phyloP scores from a whole-genome alignment of 768 basidiomycete genomes.

The Leucogyrophana mollusca region DNA sequence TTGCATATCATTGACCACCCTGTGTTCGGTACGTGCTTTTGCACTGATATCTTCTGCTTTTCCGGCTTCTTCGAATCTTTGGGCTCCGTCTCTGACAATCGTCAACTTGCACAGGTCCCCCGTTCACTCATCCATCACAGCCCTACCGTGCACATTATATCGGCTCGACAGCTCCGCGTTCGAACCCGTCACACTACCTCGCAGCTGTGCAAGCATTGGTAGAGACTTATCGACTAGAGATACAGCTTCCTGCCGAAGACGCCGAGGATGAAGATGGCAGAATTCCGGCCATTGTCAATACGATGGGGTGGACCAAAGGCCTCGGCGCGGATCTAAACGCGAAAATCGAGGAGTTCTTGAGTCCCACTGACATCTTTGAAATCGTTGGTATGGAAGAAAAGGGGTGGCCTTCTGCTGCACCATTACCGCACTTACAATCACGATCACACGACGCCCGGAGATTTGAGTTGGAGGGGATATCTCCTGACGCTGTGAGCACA shows the following conservation, averaged over 20 bases:
- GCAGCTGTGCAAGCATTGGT: constrained; percentile 64
- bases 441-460: background rate
- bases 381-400: constrained; percentile 20
- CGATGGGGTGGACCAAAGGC: constrained; percentile 96
- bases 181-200: constrained; percentile 76
- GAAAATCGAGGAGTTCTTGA: constrained; percentile 67
- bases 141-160: constrained; percentile 80
- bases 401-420: constrained; percentile 13
- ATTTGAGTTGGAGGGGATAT: constrained; percentile 41
- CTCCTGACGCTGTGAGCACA: constrained; percentile 27
- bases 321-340: constrained; percentile 78
- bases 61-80: background rate
- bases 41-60: no score
- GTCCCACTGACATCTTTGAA: constrained; percentile 41
- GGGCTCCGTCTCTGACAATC: no score
- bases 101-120: constrained; percentile 57
- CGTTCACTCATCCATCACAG: constrained; percentile 79
- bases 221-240: constrained; percentile 65
- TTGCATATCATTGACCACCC: constrained; percentile 68
- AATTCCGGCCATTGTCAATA: constrained; percentile 90
- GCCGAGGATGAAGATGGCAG: constrained; percentile 32
- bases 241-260: constrained; percentile 47
- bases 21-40: constrained; percentile 57
- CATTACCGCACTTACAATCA: constrained; percentile 6
- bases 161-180: constrained; percentile 74